Evolutionary conservation across 495 filamentous ascomycete genomes (phyloP).

Genomic region (Talaromyces nanjingensis): DNA sequence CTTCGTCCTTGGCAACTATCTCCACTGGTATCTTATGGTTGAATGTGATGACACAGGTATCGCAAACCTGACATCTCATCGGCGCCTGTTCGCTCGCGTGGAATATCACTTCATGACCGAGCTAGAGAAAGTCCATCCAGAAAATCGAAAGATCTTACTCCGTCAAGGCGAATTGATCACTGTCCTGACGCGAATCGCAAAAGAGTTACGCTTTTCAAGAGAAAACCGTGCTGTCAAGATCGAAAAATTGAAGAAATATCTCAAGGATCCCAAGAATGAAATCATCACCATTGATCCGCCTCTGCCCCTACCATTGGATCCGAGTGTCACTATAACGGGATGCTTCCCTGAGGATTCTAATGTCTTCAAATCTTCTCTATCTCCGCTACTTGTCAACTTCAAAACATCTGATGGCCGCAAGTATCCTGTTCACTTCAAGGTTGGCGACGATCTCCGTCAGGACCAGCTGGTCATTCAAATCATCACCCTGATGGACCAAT

Average conservation of each 20-base stretch:
- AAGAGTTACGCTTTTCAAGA: conserved; percentile 76
- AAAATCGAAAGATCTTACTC: conserved; percentile 65
- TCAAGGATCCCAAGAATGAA: conserved; percentile 87
- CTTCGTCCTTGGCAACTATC: conserved; percentile 84
- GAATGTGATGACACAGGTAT: conserved; percentile 81
- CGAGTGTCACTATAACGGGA: conserved; percentile 68
- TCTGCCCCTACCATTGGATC: conserved; percentile 83
- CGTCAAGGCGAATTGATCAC: conserved; percentile 86
- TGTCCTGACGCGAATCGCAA: conserved; percentile 81
- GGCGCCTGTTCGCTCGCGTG: conserved; percentile 80
- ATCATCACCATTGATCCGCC: conserved; percentile 75
- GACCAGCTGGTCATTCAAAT: conserved; percentile 98
- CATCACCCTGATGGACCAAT: conserved; percentile 94
- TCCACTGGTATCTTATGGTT: conserved; percentile 98
- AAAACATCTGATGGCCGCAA: conserved; percentile 67
- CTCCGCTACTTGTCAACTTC: conserved; percentile 86
- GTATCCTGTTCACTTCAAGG: conserved; percentile 95
- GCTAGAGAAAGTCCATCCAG: conserved; percentile 51
- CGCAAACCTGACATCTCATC: conserved; percentile 62
- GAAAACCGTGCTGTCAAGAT: conserved; percentile 72
- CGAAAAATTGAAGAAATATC: conserved; percentile 70
- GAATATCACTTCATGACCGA: conserved; percentile 94
- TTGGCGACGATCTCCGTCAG: conserved; percentile 92
- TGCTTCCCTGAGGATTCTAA: conserved; percentile 77
- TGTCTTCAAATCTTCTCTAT: conserved; percentile 92